Percentiles rank a stretch among this genome's conserved stretches.
phyloP scores from a whole-genome alignment of 345 rosid species.

The Melastoma malabathricum region DNA sequence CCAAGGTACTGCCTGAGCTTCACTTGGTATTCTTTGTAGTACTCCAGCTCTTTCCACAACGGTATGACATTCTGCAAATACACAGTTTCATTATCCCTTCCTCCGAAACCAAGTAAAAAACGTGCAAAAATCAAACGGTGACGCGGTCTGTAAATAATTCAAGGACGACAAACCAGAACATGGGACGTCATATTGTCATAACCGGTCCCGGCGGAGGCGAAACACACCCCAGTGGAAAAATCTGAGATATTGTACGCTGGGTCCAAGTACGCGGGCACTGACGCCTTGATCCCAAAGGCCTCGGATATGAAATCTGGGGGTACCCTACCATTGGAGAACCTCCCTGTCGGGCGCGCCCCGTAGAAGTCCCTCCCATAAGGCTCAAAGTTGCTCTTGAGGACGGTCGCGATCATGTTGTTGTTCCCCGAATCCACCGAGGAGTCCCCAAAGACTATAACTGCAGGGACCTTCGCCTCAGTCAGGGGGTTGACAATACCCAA shows the following conservation, averaged over 20 bases:
- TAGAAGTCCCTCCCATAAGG: conserved; percentile 48
- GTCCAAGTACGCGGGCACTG: conserved; percentile 49
- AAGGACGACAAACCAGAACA: conserved; percentile 28
- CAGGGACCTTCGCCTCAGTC: conserved; percentile 18
- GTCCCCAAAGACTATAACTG: conserved; percentile 46
- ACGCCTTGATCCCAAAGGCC: conserved; percentile 39
- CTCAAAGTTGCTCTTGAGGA: conserved; percentile 36
- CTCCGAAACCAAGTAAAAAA: not conserved
- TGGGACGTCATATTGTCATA: conserved; percentile 37
- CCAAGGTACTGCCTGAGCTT: conserved; percentile 32
- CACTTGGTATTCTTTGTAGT: conserved; percentile 33
- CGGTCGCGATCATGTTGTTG: conserved; percentile 30
- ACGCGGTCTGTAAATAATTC: not conserved
- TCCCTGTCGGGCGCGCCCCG: conserved; percentile 33
- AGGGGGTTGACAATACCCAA: not conserved
- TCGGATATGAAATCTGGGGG: conserved; percentile 42
- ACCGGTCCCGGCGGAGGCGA: conserved; percentile 55
- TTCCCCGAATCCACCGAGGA: conserved; percentile 47
- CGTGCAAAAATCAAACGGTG: not conserved
- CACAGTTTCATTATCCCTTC: too few species aligned
- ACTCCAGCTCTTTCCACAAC: conserved; percentile 40
- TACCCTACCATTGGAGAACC: conserved; percentile 43
- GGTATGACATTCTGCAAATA: conserved; percentile 48
- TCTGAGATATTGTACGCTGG: conserved; percentile 27
- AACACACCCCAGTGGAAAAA: conserved; percentile 39